A percentile compares a stretch with the other conserved stretches of the same genome.
phyloP scores from a whole-genome alignment of 257 asterid genomes.

The Solanum megistacrolobum region DNA sequence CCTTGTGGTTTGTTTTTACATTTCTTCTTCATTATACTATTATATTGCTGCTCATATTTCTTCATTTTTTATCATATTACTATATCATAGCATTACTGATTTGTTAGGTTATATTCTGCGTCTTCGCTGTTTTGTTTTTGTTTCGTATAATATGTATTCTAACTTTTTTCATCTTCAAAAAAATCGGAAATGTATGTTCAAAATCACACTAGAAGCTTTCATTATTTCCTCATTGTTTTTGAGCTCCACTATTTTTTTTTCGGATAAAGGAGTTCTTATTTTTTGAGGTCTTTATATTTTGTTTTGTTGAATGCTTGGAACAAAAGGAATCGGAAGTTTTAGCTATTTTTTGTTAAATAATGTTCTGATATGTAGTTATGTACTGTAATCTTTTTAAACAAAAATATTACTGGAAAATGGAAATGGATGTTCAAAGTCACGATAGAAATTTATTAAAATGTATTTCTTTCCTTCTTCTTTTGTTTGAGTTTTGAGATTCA shows the following conservation, averaged over 20 bases:
- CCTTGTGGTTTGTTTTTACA: slow-evolving; percentile 9
- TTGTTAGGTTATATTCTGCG: not conserved
- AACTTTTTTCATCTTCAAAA: not conserved
- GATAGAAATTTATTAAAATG: not conserved
- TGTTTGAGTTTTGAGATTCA: not conserved
- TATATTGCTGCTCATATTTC: not conserved
- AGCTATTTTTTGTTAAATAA: not conserved
- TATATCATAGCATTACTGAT: not conserved
- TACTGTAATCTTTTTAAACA: not conserved
- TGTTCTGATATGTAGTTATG: not conserved
- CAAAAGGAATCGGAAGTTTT: not conserved
- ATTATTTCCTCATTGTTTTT: not conserved
- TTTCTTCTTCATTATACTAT: not conserved
- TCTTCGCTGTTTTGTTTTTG: not conserved
- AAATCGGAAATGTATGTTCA: not conserved
- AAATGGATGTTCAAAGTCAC: not conserved
- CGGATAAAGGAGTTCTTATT: too few relatives aligned
- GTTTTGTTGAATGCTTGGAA: not conserved
- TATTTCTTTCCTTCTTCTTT: not conserved
- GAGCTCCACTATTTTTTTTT: not conserved
- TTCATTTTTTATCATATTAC: not conserved
- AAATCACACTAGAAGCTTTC: not conserved
- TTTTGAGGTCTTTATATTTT: not conserved
- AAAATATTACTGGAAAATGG: not conserved
- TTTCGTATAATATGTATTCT: not conserved